Conservation (phyloP, 495 filamentous ascomycete genomes). For the Staphylotrichum tortipilum region DNA sequence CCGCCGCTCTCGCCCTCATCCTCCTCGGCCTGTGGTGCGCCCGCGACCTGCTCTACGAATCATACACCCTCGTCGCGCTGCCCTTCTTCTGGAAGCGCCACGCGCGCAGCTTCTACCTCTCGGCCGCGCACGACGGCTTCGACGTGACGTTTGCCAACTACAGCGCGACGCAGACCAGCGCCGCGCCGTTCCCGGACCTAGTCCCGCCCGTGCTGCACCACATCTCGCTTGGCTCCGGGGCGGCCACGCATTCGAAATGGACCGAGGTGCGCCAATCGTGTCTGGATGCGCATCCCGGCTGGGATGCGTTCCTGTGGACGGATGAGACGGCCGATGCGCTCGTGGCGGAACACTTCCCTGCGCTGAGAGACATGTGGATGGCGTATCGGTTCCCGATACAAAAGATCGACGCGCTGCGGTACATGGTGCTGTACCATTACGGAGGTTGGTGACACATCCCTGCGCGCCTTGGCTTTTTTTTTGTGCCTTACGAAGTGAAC, state of each 20-base stretch:
- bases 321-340: constrained; percentile 25
- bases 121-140: constrained; percentile 24
- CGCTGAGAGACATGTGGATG: constrained; percentile 20
- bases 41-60: constrained; percentile 16
- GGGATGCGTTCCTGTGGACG: constrained; percentile 31
- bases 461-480: too few relatives aligned
- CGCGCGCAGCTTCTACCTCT: constrained; percentile 22
- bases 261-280: constrained; percentile 26
- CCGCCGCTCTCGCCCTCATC: constrained; percentile 1
- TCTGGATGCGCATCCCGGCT: constrained; percentile 29
- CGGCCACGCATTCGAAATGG: constrained; percentile 22
- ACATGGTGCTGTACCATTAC: constrained; percentile 31
- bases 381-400: constrained; percentile 29
- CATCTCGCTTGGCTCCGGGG: constrained; percentile 26
- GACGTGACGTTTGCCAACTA: constrained; percentile 36
- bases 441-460: constrained; percentile 20
- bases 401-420: constrained; percentile 29
- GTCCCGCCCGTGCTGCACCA: constrained; percentile 34
- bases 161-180: constrained; percentile 20
- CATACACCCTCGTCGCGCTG: constrained; percentile 23
- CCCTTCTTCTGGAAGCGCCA: constrained; percentile 22
- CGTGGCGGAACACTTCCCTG: constrained; percentile 24
- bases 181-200: constrained; percentile 22
- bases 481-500: not conserved
- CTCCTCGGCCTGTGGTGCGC: constrained; percentile 10